Conservation (phyloP, 768 basidiomycete species). For the Mycena crocata region DNA sequence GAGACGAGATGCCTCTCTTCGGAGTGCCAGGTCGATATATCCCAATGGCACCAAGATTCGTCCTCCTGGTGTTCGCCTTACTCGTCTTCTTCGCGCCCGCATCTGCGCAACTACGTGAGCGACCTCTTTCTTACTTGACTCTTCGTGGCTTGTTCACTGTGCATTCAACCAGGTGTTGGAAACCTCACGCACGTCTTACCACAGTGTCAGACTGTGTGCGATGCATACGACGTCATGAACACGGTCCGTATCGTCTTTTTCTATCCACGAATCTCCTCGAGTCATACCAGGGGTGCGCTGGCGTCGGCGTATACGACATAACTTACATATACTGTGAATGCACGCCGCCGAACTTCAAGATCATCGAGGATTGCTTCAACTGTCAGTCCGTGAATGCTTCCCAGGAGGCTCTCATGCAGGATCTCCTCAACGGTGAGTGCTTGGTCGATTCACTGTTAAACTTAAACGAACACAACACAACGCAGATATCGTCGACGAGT, state of each 20-base stretch:
- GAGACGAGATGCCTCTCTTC: not conserved
- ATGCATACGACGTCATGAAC: slow-evolving; percentile 28
- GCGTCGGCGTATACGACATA: slow-evolving; percentile 30
- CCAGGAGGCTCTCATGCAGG: slow-evolving; percentile 25
- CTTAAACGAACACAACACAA: too few relatives aligned
- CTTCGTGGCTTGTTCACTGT: too few relatives aligned
- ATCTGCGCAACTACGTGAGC: slow-evolving; percentile 22
- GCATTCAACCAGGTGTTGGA: slow-evolving; percentile 21
- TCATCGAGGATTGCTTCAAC: slow-evolving; percentile 31
- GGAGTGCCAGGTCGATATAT: slow-evolving; percentile 15
- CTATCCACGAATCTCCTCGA: not conserved
- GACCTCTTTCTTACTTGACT: not conserved
- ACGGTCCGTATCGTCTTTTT: slow-evolving; percentile 12
- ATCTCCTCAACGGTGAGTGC: slow-evolving; percentile 28
- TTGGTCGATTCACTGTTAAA: not conserved
- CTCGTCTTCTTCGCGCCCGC: slow-evolving; percentile 8
- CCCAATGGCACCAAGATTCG: not conserved
- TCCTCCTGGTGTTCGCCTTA: not conserved
- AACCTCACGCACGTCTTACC: slow-evolving; percentile 30
- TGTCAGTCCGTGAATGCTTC: slow-evolving; percentile 32
- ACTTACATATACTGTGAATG: slow-evolving; percentile 35
- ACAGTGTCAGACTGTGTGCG: slow-evolving; percentile 23
- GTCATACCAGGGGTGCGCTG: slow-evolving; percentile 19
- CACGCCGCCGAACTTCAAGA: slow-evolving; percentile 27
- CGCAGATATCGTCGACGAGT: slow-evolving; percentile 27